These are phyloP conservation scores for Rhizopogon rudus DNA, from an alignment of 768 basidiomycete genomes.

Conservation along the genomic window DNA sequence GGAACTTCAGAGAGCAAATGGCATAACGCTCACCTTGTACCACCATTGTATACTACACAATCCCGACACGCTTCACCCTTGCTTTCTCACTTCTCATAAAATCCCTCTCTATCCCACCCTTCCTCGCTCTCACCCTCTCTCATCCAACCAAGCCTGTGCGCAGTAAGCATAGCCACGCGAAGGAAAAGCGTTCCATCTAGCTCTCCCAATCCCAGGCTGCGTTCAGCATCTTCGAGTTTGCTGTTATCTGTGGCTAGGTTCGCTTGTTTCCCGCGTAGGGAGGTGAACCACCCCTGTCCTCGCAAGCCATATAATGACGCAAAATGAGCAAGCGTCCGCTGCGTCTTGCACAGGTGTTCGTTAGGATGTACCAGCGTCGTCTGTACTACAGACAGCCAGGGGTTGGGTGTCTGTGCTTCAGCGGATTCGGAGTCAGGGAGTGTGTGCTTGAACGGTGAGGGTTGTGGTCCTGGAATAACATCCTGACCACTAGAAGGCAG, in stretches of 20 bases:
- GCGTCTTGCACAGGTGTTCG: constrained; percentile 20
- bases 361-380: constrained; percentile 26
- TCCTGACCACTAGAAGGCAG: background rate
- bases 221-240: constrained; percentile 17
- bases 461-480: constrained; percentile 9
- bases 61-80: background rate
- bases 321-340: constrained; percentile 22
- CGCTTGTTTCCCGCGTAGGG: background rate
- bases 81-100: constrained; percentile 10
- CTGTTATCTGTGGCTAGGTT: constrained; percentile 5
- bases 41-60: constrained; percentile 6
- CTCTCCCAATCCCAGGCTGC: constrained; percentile 15
- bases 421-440: constrained; percentile 6
- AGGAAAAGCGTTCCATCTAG: constrained; percentile 24
- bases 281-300: constrained; percentile 8
- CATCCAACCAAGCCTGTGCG: constrained; percentile 30
- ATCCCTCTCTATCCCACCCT: constrained; percentile 26
- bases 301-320: constrained; percentile 14
- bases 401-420: constrained; percentile 23
- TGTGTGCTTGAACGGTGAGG: constrained; percentile 3
- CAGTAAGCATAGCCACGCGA: constrained; percentile 20
- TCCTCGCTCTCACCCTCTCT: constrained; percentile 24
- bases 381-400: constrained; percentile 32
- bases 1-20: background rate
- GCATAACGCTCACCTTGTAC: constrained; percentile 1